Evolutionary conservation across 1,139 yeast species (phyloP), one percentile per base, ranked within the genome.

Genomic region (Suhomyces taliae): DNA sequence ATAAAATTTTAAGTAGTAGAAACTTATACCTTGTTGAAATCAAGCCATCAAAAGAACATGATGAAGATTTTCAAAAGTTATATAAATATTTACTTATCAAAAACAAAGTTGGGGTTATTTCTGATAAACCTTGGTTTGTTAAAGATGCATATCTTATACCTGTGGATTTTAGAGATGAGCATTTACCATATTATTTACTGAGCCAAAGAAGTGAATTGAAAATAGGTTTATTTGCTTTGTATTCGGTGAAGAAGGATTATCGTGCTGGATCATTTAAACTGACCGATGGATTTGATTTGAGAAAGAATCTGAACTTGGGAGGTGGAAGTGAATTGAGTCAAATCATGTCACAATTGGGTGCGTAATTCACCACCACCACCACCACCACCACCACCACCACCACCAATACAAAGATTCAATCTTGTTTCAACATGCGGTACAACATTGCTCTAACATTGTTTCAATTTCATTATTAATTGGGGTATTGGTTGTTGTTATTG

Each of bases 121-220:
- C 79, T 34, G 74, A 72, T 19, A 70, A 64, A 51, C 80, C 78
- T 1, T 53, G 62, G 19, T 72, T 74, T 53, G 83, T 85, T 33
- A 86, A 85, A 58, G 95, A 87, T 60, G 75, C 84, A 2, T 87
- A 87, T 62, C 53, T 87, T 40, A 62, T 85, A 33, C 76, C 88
- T 1, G 54, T 81, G 24, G 70, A 63, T 51, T 61, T 62, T 47
- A 49, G 61, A 40, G 62, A 65, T 47, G 56, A 62, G 38, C 34
- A 54, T 35, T 51, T 69, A 24, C 72, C 75, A 1, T 47, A 50
- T 26, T 69, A 64, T 47, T 65, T 76, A 33, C 52, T 59, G 34
- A 45, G 54, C 11, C 55, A 56, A 36, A 64, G 48, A 49, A 40
- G 49, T 36, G 47, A 37, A 11, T 53, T 51, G n/a, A 61, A 57